Base-by-base conservation (phyloP, 2,329 filamentous ascomycete species). In the Fusarium sp. region DNA sequence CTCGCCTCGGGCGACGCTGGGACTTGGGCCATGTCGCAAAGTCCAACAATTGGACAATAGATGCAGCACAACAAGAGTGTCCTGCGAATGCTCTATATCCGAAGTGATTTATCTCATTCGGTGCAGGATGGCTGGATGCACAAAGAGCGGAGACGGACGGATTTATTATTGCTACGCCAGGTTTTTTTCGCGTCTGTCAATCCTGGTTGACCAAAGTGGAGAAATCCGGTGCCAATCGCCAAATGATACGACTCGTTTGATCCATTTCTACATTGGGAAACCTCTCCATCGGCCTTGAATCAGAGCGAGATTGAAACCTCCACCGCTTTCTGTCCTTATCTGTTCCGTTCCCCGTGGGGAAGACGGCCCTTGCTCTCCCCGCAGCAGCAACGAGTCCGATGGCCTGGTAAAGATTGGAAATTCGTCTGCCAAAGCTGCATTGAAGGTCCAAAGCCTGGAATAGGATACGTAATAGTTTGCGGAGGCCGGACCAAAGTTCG, bases 341-440 rank as follows among this genome's bases (percentile, higher is more conserved):
- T 34, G 18, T 34, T 34, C 31, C 6, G 39, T 53, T 40, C 50
- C 50, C 50, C 50, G 34, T 53, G 50, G 50, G 50, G 50, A 53
- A 53, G n/a, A 41, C 12, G 39, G 18, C 34, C 9, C 37, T 15
- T 41, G 15, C 7, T 41, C n/a, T n/a, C 36, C 36, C 36, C 36
- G 18, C 31, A 8, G 31, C 31, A 34, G 31, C 8, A 34, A 34
- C 11, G 31, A 34, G 31, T 34, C 31, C 31, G 11, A 34, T 11
- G 11, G 31, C 31, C 11, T 34, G 31, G 31, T 34, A 34, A 6
- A 34, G 8, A 34, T 34, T 34, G 31, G 31, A 34, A 34, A 34
- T 34, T 34, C 31, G 31, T 34, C 31, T 34, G 31, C 11, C 31
- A 34, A 6, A 12, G 9, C n/a, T 36, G 18, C 31, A 47, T 12